Percentiles rank a stretch among this genome's conserved stretches.
Conservation (phyloP, 257 asterid species). For the Solanum pinnatisectum region DNA sequence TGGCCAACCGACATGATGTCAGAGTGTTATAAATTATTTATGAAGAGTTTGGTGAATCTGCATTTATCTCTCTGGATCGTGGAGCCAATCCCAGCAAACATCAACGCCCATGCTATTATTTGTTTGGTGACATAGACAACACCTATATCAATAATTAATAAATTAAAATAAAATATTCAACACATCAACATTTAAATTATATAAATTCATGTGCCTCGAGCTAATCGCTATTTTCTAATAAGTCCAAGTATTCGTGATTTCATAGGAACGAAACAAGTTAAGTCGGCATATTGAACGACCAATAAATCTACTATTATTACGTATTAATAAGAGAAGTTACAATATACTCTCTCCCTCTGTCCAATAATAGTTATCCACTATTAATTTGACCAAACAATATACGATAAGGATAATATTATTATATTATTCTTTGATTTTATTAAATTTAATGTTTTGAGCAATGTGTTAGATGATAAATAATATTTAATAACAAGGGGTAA, state of each 20-base stretch:
- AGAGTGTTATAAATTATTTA: not conserved
- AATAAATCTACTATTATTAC: not conserved
- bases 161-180: not conserved
- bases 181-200: not conserved
- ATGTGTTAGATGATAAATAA: no score
- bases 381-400: no score
- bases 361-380: no score
- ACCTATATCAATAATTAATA: not conserved
- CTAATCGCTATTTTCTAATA: no score
- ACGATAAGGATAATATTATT: no score
- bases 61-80: not conserved
- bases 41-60: not conserved
- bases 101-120: not conserved
- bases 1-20: rapidly evolving
- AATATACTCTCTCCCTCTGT: no score
- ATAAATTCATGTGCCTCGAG: no score
- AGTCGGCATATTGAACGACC: not conserved
- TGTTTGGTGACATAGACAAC: not conserved
- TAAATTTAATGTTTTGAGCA: no score
- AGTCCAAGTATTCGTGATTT: not conserved
- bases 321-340: no score
- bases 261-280: not conserved
- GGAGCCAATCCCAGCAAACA: not conserved
- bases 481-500: no score
- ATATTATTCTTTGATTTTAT: no score